A percentile compares a stretch with the other conserved stretches of the same genome.
Evolutionary conservation across 495 filamentous ascomycete species (phyloP).

Genomic region (Penicillium herquei): DNA sequence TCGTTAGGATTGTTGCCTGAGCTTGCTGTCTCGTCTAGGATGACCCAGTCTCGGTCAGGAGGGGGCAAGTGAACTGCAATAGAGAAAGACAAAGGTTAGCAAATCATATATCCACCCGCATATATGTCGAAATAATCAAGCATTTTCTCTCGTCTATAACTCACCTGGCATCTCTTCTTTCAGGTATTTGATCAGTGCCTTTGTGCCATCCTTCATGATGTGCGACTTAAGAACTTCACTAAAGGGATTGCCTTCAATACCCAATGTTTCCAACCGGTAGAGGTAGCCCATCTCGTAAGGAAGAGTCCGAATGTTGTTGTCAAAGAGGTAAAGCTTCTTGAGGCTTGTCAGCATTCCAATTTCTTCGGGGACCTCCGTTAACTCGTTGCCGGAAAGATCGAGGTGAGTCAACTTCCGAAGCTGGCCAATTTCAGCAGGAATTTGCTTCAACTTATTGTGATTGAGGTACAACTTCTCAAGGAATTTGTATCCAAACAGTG

Average conservation of each 20-base stretch:
- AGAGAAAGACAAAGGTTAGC: conserved; percentile 15
- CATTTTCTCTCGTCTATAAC: conserved; percentile 18
- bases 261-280: conserved; percentile 80
- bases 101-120: too few relatives aligned
- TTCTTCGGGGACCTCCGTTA: conserved; percentile 82
- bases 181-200: conserved; percentile 75
- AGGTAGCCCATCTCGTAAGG: conserved; percentile 86
- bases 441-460: conserved; percentile 76
- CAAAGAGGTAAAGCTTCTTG: conserved; percentile 75
- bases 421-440: conserved; percentile 76
- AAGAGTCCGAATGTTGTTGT: conserved; percentile 79
- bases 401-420: conserved; percentile 75
- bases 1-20: conserved; percentile 43
- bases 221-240: conserved; percentile 68
- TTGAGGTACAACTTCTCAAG: conserved; percentile 87
- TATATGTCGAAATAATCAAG: too few relatives aligned
- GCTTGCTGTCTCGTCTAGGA: conserved; percentile 57
- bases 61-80: conserved; percentile 60
- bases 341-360: conserved; percentile 94
- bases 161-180: conserved; percentile 80
- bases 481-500: conserved; percentile 83
- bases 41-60: conserved; percentile 66
- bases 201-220: conserved; percentile 82
- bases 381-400: conserved; percentile 83
- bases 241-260: conserved; percentile 88